Evolutionary conservation across 768 basidiomycete species (phyloP), one percentile per base, ranked within the genome.

Genomic region (Saitozyma sp.): DNA sequence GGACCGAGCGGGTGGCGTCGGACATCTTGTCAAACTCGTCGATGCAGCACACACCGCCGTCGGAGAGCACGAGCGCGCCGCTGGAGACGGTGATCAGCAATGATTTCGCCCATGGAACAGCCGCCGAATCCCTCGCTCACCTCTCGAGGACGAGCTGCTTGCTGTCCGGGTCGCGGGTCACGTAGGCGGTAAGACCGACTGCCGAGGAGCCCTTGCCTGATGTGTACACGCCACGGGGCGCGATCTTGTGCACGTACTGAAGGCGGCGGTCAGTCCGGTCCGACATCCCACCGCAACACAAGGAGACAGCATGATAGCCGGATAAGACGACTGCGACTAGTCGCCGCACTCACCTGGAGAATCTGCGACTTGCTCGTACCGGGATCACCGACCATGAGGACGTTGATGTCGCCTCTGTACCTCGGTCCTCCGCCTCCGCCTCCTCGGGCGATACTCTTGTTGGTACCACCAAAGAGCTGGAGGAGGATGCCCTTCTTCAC

Each of bases 11-110:
- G 79, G 98, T 96, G 0, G 91, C 80, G 81, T 99, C 96, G 69
- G 98, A 96, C 96, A 99, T 99, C 80, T 99, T 98, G 83, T 99
- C 96, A 76, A 99, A 99, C 78, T 99, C 96, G 69, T 99, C 96
- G 66, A 99, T 99, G 80, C 95, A 98, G 82, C 94, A 75, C 41
- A 66, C 64, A 53, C 64, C 64, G 9, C 64, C 64, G 48, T 66
- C 64, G 11, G 58, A 68, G 6, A 69, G 64, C 20, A 70, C 67
- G 9, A 71, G 58, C 6, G 69, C 68, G 13, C 64, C 63, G 62
- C 62, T 65, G 56, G 17, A 11, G 29, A 5, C 3, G 1, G 17
- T 42, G 13, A 55, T 46, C 8, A 50, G 55, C 39, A 61, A 29
- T 29, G 29, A 29, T 29, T 29, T 29, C 29, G 29, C 19, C 51